Percentiles rank a stretch among this genome's conserved stretches.
Conservation (phyloP, 352 stramenopile genomes). For the Pythium brachiatum region DNA sequence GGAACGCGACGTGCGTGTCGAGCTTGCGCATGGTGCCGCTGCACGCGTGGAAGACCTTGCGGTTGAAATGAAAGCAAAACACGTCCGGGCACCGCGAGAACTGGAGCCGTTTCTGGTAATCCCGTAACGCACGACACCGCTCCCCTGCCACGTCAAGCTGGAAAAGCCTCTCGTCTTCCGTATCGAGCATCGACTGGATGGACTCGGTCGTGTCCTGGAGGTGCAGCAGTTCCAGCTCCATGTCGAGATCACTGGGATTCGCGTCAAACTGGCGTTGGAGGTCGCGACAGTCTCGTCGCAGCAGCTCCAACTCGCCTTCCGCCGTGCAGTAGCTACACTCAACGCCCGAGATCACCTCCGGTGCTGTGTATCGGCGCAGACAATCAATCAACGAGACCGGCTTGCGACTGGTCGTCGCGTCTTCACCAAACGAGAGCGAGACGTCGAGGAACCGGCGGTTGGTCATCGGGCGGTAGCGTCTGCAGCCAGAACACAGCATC, state of each 20-base stretch:
- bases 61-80: conserved; percentile 88
- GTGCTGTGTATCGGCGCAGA: conserved; percentile 59
- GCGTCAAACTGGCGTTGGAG: conserved; percentile 30
- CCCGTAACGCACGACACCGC: conserved; percentile 34
- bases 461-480: conserved; percentile 59
- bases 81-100: conserved; percentile 80
- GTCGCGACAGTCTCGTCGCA: conserved; percentile 14
- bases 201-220: conserved; percentile 66
- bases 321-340: conserved; percentile 77
- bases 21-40: conserved; percentile 73
- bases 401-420: conserved; percentile 27
- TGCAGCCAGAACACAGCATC: conserved; percentile 68
- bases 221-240: conserved; percentile 53
- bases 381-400: conserved; percentile 49
- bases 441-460: conserved; percentile 80
- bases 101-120: conserved; percentile 67
- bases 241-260: conserved; percentile 16
- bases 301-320: conserved; percentile 43
- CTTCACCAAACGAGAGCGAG: conserved; percentile 61
- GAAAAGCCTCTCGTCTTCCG: conserved; percentile 22
- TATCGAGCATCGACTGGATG: conserved; percentile 45
- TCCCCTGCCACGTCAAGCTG: conserved; percentile 25
- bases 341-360: conserved; percentile 69
- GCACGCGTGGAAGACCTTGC: conserved; percentile 74
- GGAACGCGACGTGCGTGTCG: conserved; percentile 77